Evolutionary conservation across 768 basidiomycete species (phyloP), one percentile per base, ranked within the genome.

Genomic region (Lentinula sp.): DNA sequence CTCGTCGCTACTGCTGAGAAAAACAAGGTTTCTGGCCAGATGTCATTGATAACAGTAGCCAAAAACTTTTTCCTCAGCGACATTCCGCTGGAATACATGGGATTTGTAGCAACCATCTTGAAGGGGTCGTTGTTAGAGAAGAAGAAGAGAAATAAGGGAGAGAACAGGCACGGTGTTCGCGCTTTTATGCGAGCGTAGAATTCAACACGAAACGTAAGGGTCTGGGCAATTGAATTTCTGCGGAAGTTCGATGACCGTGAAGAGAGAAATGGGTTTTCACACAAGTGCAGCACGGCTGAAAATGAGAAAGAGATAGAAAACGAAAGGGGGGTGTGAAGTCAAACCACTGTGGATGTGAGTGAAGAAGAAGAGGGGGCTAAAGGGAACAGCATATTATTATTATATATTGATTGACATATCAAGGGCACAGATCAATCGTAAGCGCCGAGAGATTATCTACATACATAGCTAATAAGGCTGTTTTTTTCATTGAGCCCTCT

Each of bases 21-120:
- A 74, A 88, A 85, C 0, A 80, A 39, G 18, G 82, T 79, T 64
- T 85, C 83, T 1, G 82, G 83, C 83, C 83, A 86, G n/a, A 85
- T 84, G 68, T 85, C 84, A 65, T 86, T 84, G 59, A 86, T 72
- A 61, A 87, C 83, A 62, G 78, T 79, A 1, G 76, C 73, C 57
- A 70, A 67, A 62, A 78, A 74, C 66, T 75, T 77, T 63, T 73
- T 60, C 48, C 59, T 73, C 59, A 73, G 59, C 35, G 70, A 66
- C 65, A 68, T 71, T 21, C 68, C 65, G 16, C 71, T 71, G 5
- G 59, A 63, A 62, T 74, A 71, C 11, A 73, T 65, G 4, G 72
- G 70, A 23, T 72, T 70, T 48, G 63, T n/a, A 28, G 72, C 66
- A 23, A 71, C 70, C 68, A 69, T 69, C 23, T 37, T 58, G 45